Evolutionary conservation across 2,329 filamentous ascomycete genomes (phyloP).

Genomic region (Fusarium humuli): DNA sequence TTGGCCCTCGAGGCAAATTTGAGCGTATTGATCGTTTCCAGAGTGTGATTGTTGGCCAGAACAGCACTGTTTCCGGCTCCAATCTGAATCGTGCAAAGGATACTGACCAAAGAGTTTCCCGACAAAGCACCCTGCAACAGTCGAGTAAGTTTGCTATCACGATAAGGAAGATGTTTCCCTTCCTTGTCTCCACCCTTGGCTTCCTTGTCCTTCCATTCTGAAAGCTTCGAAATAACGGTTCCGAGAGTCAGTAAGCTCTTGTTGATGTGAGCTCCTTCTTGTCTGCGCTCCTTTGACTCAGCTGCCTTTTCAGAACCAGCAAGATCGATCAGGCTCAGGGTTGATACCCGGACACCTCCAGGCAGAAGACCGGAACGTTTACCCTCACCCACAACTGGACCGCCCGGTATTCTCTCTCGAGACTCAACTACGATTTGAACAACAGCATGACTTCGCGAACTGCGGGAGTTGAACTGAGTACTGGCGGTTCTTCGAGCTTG

Average conservation of each 20-base stretch:
- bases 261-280: slow-evolving; percentile 98
- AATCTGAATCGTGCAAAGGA: slow-evolving; percentile 95
- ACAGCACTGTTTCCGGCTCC: slow-evolving; percentile 80
- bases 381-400: slow-evolving; percentile 53
- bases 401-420: slow-evolving; percentile 80
- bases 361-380: slow-evolving; percentile 79
- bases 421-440: slow-evolving; percentile 99
- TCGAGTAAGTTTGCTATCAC: slow-evolving; percentile 96
- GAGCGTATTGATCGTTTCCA: slow-evolving; percentile 92
- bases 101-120: slow-evolving; percentile 94
- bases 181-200: slow-evolving; percentile 80
- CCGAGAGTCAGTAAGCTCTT: slow-evolving; percentile 95
- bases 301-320: slow-evolving; percentile 96
- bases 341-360: slow-evolving; percentile 94
- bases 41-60: slow-evolving; percentile 77
- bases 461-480: slow-evolving; percentile 96
- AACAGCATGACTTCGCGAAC: slow-evolving; percentile 96
- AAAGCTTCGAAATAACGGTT: slow-evolving; percentile 93
- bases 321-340: slow-evolving; percentile 93
- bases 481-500: slow-evolving; percentile 89
- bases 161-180: slow-evolving; percentile 92
- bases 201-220: slow-evolving; percentile 86
- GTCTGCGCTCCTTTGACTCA: slow-evolving; percentile 91
- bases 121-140: slow-evolving; percentile 92
- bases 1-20: slow-evolving; percentile 97